These are phyloP conservation scores for Candida glaebosa DNA, from an alignment of 805 yeast species.

Conservation along the genomic window DNA sequence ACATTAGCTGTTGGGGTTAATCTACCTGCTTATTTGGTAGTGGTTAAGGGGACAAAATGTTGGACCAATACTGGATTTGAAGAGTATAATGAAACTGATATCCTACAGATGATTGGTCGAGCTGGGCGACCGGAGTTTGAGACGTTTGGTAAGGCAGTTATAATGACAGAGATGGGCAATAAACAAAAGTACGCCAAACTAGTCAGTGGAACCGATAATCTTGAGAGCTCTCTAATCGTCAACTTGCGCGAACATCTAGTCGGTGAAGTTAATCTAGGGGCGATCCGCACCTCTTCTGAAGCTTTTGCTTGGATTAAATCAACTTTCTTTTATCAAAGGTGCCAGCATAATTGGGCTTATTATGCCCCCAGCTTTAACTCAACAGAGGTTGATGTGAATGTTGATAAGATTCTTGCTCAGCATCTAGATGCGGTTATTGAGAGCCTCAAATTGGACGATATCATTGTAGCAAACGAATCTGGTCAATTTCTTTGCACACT, in stretches of 20 bases:
- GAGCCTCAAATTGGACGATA: conserved; percentile 20
- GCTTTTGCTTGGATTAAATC: conserved; percentile 44
- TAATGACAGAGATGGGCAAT: conserved; percentile 40
- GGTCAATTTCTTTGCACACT: conserved; percentile 24
- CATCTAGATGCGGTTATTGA: conserved; percentile 30
- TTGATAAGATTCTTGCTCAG: not conserved
- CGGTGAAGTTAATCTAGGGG: conserved; percentile 23
- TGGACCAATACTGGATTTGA: conserved; percentile 49
- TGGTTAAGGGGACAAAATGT: conserved; percentile 60
- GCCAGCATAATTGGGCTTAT: not conserved
- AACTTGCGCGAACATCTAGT: conserved; percentile 15
- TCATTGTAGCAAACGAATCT: conserved; percentile 10
- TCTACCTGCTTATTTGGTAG: conserved; percentile 56
- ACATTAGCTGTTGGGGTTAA: conserved; percentile 62
- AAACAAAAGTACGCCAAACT: conserved; percentile 38
- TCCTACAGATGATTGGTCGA: conserved; percentile 63
- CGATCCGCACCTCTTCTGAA: conserved; percentile 25
- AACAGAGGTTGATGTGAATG: not conserved
- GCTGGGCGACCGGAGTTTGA: conserved; percentile 64
- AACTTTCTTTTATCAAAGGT: conserved; percentile 15
- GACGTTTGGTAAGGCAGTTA: conserved; percentile 46
- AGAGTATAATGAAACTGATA: conserved; percentile 54
- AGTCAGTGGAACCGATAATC: conserved; percentile 37
- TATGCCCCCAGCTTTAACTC: not conserved
- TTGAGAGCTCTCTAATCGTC: conserved; percentile 41